These are phyloP conservation scores for Cryphonectria japonica DNA, from an alignment of 2,329 filamentous ascomycete genomes.

Conservation along the genomic window DNA sequence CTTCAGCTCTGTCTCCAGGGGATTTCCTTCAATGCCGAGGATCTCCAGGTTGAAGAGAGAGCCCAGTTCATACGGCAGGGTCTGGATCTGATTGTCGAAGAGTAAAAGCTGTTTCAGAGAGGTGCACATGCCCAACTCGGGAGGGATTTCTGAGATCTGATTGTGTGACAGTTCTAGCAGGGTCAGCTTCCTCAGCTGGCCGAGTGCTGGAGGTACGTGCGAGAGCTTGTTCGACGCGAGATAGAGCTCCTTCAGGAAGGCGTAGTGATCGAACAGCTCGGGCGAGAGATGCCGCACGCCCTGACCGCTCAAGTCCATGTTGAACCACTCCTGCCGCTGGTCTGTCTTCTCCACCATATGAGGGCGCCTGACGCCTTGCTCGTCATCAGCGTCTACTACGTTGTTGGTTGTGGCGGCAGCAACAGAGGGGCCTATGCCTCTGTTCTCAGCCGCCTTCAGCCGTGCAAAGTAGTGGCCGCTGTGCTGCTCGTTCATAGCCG, in stretches of 20 bases:
- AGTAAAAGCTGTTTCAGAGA: constrained; percentile 83
- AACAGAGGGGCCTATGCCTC: constrained; percentile 63
- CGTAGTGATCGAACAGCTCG: constrained; percentile 79
- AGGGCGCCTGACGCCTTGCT: constrained; percentile 61
- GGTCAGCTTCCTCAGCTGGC: constrained; percentile 77
- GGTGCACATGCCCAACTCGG: constrained; percentile 96
- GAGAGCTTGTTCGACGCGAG: constrained; percentile 91
- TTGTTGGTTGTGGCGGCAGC: constrained; percentile 52
- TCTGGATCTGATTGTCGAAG: constrained; percentile 87
- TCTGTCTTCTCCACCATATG: constrained; percentile 69
- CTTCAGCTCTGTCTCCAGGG: constrained; percentile 75
- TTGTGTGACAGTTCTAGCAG: constrained; percentile 91
- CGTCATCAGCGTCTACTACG: constrained; percentile 56
- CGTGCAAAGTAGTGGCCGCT: constrained; percentile 74
- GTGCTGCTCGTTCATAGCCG: constrained; percentile 70
- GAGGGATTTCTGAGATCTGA: constrained; percentile 77
- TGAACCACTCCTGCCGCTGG: constrained; percentile 84
- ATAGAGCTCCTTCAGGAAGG: constrained; percentile 89
- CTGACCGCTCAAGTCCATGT: constrained; percentile 94
- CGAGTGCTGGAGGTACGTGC: constrained; percentile 78
- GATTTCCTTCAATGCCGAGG: constrained; percentile 91
- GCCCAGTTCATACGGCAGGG: constrained; percentile 83
- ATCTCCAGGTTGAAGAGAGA: constrained; percentile 87
- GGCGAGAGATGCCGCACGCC: constrained; percentile 81
- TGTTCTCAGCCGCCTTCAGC: constrained; percentile 71